Evolutionary conservation across 192 early-diverging fungal genomes (phyloP).

Genomic region (Mortierella claussenii): DNA sequence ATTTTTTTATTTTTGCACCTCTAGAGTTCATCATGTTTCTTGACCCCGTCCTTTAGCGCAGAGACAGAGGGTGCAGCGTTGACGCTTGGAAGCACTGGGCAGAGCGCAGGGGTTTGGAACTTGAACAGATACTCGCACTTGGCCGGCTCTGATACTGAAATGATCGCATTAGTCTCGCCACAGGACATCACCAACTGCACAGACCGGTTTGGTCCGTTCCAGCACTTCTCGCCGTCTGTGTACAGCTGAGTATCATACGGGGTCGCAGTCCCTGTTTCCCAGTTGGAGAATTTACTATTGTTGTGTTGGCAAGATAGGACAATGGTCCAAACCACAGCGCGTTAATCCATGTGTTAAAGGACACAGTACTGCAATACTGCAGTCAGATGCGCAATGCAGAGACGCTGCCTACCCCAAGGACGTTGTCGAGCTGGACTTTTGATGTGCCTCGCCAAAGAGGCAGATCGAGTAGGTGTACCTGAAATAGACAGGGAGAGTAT

Average conservation of each 20-base stretch:
- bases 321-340: too few relatives aligned
- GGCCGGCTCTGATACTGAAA: conserved; percentile 84
- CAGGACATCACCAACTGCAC: conserved; percentile 71
- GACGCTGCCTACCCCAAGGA: conserved; percentile 61
- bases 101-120: conserved; percentile 85
- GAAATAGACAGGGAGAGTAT: conserved; percentile 34
- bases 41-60: background rate
- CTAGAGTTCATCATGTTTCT: background rate
- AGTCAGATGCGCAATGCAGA: background rate
- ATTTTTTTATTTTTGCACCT: background rate
- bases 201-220: conserved; percentile 94
- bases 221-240: conserved; percentile 83
- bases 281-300: conserved; percentile 59
- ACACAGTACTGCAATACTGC: background rate
- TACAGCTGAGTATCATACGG: conserved; percentile 73
- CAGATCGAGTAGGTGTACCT: conserved; percentile 78
- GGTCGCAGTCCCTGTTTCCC: conserved; percentile 52
- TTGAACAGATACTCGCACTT: conserved; percentile 93
- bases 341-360: background rate
- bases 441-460: conserved; percentile 78
- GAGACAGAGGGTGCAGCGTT: background rate
- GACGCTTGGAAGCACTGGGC: conserved; percentile 48
- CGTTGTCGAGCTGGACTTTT: conserved; percentile 70
- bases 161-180: conserved; percentile 72
- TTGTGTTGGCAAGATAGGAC: background rate